These are phyloP conservation scores for Leccinum uliginosum DNA, from an alignment of 768 basidiomycete genomes.

Conservation along the genomic window DNA sequence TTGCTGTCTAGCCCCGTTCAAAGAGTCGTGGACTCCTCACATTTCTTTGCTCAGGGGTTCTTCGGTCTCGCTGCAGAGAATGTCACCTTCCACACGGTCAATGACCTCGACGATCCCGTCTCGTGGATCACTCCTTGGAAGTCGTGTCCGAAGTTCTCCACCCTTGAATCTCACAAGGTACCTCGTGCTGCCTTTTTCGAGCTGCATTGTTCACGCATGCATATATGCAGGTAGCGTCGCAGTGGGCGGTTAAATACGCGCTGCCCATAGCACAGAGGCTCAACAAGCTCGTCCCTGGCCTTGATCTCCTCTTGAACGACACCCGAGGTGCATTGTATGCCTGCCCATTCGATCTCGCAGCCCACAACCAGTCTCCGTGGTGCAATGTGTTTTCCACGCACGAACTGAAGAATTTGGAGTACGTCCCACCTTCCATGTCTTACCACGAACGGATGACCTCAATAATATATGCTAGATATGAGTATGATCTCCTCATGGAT, in stretches of 20 bases:
- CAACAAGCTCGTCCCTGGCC: conserved; percentile 30
- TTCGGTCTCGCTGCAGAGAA: conserved; percentile 31
- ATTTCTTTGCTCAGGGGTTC: conserved; percentile 39
- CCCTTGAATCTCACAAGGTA: conserved; percentile 4
- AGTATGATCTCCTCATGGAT: conserved; percentile 38
- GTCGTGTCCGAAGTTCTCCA: conserved; percentile 30
- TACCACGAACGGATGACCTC: background rate
- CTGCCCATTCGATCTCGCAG: conserved; percentile 39
- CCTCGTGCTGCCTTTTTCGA: background rate
- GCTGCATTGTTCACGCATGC: background rate
- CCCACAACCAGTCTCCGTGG: conserved; percentile 36
- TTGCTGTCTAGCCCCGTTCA: conserved; percentile 13
- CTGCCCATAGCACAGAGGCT: conserved; percentile 34
- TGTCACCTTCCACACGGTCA: conserved; percentile 27
- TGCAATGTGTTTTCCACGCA: conserved; percentile 33
- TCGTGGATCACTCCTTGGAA: conserved; percentile 41
- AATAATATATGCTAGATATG: conserved; percentile 27
- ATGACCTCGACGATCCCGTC: conserved; percentile 33
- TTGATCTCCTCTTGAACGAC: conserved; percentile 32
- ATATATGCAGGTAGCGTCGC: conserved; percentile 14
- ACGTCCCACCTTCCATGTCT: conserved; percentile 4
- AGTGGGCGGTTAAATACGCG: conserved; percentile 34
- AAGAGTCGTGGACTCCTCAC: conserved; percentile 37
- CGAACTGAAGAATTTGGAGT: conserved; percentile 37
- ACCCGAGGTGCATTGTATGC: conserved; percentile 40